Base-by-base conservation (phyloP, 225 moss, liverwort and hornwort species). In the Asterella californica region DNA sequence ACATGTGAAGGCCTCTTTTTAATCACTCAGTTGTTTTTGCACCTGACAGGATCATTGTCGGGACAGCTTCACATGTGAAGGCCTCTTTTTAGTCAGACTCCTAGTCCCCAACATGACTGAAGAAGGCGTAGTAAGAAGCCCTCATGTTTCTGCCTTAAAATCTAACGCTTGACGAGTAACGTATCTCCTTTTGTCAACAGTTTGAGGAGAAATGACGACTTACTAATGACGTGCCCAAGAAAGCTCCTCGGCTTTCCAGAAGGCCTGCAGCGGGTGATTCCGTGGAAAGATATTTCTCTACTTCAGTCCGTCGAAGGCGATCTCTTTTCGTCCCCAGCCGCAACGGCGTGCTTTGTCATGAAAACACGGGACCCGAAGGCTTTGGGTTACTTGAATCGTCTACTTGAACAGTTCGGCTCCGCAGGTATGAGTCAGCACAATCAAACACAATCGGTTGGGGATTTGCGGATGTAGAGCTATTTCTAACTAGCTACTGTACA, bases 241-340 rank as follows among this genome's bases (percentile, higher is more conserved):
- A 71, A 37, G 70, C 38, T 70, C 0, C 65, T 79, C 0, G 72
- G 70, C 69, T 79, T 79, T 46, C 71, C 71, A 18, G 79, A 79
- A 57, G 57, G 79, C 45, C 52, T 79, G 10, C 79, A 71, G 22
- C 9, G 48, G 15, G 79, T 59, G 53, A 55, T 72, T 32, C 14
- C 53, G 2, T 79, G 79, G 79, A 54, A 45, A 15, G 38, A 70
- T 21, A 42, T 70, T n/a, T 37, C 30, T 17, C 34, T 55, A 70
- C 57, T 70, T 57, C 79, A 79, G 52, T 70, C 79, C 30, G 52
- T 15, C n/a, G 79, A 57, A 12, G 79, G 79, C 27, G 70, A 57
- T 21, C 52, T 79, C 2, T 79, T 79, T 50, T 70, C 70, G 19
- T 79, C 79, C 10, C 79, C 79, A 19, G 79, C 79, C 55, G 79